phyloP scores from a whole-genome alignment of 73 alveolate genomes.

The Uronychia setigera region DNA sequence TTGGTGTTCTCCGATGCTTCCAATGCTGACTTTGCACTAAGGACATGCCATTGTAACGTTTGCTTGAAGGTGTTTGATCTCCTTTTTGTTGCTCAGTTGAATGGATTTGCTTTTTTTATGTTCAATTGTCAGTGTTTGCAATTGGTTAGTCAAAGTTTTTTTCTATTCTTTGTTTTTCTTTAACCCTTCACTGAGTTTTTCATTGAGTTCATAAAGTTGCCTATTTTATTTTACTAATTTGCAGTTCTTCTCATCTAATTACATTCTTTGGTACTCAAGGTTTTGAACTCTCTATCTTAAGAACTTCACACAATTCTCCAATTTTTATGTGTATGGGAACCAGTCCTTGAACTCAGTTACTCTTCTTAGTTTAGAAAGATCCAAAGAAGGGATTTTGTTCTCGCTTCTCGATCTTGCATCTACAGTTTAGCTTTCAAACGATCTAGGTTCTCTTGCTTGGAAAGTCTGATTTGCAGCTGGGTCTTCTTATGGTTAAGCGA shows the following conservation, averaged over 20 bases:
- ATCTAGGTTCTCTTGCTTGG: background rate
- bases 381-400: constrained; percentile 18
- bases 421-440: background rate
- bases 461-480: background rate
- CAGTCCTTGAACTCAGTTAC: constrained; percentile 54
- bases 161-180: background rate
- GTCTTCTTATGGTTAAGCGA: background rate
- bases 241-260: background rate
- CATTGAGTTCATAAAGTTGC: background rate
- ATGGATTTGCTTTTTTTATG: background rate
- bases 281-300: constrained; percentile 15
- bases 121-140: background rate
- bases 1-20: background rate
- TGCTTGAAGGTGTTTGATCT: background rate
- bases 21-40: background rate
- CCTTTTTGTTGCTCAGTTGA: background rate
- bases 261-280: constrained; percentile 6
- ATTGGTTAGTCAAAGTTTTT: background rate
- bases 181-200: background rate
- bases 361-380: constrained; percentile 20
- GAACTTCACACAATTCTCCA: constrained; percentile 43
- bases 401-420: background rate
- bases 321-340: constrained; percentile 38
- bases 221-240: background rate
- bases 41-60: too few relatives aligned